These are phyloP conservation scores for Patellifolia procumbens DNA, from an alignment of 179 eudicot species.

Conservation along the genomic window DNA sequence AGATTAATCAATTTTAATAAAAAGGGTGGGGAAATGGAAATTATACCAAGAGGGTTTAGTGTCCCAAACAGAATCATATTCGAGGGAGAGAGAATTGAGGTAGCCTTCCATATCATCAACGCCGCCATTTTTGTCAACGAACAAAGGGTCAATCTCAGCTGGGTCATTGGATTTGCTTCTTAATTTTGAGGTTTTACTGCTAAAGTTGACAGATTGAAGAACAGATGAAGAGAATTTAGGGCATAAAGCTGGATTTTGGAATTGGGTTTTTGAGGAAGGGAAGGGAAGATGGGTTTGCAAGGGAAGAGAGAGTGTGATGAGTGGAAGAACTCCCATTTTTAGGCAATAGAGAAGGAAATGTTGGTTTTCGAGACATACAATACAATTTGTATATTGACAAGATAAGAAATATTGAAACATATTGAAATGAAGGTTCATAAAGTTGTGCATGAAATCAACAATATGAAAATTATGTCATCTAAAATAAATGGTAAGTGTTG, in stretches of 20 bases:
- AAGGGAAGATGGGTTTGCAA: constrained; percentile 27
- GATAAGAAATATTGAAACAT: no score
- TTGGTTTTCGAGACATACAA: no score
- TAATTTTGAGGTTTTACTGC: constrained; percentile 20
- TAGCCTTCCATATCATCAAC: constrained; percentile 82
- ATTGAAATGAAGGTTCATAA: no score
- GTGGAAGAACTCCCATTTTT: constrained; percentile 29
- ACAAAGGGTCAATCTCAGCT: constrained; percentile 28
- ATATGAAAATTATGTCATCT: no score
- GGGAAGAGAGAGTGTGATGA: constrained; percentile 18
- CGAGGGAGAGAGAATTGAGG: constrained; percentile 81
- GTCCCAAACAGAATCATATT: constrained; percentile 98
- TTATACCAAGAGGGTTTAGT: constrained; percentile 88
- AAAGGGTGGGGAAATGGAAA: neutral
- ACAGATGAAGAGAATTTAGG: constrained; percentile 21
- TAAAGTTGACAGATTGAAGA: constrained; percentile 19
- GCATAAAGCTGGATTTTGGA: constrained; percentile 25
- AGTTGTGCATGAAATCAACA: no score
- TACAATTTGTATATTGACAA: no score
- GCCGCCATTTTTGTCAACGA: constrained; percentile 62
- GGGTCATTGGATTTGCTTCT: constrained; percentile 46
- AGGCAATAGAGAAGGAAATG: no score
- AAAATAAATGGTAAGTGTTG: no score
- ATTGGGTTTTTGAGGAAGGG: constrained; percentile 26
- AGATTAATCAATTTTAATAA: neutral